These are phyloP conservation scores for Cokeromyces recurvatus DNA, from an alignment of 371 early-diverging fungal genomes.

Conservation along the genomic window DNA sequence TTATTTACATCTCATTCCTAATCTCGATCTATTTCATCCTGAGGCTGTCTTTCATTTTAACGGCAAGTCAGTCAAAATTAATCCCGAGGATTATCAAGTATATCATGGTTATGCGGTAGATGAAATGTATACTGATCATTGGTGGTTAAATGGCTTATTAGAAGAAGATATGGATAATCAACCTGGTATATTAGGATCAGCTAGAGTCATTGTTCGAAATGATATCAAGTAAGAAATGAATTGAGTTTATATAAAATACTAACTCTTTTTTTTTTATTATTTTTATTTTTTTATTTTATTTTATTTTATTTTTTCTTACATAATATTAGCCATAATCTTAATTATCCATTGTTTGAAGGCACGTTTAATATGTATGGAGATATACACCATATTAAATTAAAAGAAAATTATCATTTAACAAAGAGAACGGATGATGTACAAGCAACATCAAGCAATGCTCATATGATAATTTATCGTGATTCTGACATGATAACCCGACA, in stretches of 20 bases:
- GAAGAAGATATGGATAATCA: conserved; percentile 24
- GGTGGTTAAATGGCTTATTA: conserved; percentile 34
- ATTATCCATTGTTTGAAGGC: conserved; percentile 60
- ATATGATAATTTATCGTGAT: conserved; percentile 66
- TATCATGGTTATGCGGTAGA: conserved; percentile 37
- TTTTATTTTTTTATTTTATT: no score
- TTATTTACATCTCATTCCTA: conserved; percentile 69
- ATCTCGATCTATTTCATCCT: conserved; percentile 71
- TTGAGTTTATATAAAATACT: not conserved
- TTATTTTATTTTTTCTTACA: no score
- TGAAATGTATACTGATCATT: conserved; percentile 20
- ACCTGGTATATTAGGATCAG: conserved; percentile 60
- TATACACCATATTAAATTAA: conserved; percentile 61
- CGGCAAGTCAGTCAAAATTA: conserved; percentile 17
- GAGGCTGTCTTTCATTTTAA: conserved; percentile 46
- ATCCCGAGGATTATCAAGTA: conserved; percentile 31
- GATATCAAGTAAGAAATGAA: conserved; percentile 34
- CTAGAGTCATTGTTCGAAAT: conserved; percentile 58
- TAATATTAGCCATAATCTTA: conserved; percentile 18
- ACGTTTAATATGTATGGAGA: conserved; percentile 57
- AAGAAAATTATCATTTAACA: conserved; percentile 50
- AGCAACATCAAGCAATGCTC: conserved; percentile 2
- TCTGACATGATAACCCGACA: conserved; percentile 45
- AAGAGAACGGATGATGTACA: conserved; percentile 60
- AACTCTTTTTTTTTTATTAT: no score